phyloP scores from a whole-genome alignment of 208 protist genomes.

The Acanthamoeba lenticulata region DNA sequence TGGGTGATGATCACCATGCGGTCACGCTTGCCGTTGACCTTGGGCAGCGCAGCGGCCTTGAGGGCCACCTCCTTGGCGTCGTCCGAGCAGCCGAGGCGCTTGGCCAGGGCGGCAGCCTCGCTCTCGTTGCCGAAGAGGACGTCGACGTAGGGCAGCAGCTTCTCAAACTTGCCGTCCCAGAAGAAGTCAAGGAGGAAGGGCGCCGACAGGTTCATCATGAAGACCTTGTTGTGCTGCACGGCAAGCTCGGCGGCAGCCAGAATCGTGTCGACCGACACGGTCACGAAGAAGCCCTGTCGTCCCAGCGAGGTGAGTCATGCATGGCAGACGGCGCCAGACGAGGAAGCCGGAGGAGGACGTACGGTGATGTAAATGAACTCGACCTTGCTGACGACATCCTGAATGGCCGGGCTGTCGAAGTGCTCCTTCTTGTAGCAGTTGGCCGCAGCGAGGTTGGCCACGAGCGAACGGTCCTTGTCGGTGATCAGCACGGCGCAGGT shows the following conservation, averaged over 20 bases:
- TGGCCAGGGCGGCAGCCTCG: slow-evolving; percentile 92
- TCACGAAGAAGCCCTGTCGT: slow-evolving; percentile 94
- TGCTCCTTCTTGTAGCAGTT: slow-evolving; percentile 95
- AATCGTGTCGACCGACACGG: slow-evolving; percentile 92
- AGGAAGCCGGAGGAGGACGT: background rate
- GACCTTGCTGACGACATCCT: slow-evolving; percentile 81
- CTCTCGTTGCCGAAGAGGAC: slow-evolving; percentile 96
- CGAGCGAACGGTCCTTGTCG: slow-evolving; percentile 94
- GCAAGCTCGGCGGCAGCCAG: slow-evolving; percentile 91
- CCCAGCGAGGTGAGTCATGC: slow-evolving; percentile 90
- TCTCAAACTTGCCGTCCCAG: slow-evolving; percentile 88
- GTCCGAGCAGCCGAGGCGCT: slow-evolving; percentile 85
- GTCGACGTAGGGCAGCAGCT: slow-evolving; percentile 94
- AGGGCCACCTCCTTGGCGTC: slow-evolving; percentile 91
- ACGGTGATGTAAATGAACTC: slow-evolving; percentile 79
- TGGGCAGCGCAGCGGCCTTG: slow-evolving; percentile 87
- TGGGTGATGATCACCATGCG: slow-evolving; percentile 96
- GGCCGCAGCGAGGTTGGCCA: slow-evolving; percentile 97
- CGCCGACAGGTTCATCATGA: slow-evolving; percentile 96
- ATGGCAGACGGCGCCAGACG: too few species aligned
- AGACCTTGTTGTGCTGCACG: slow-evolving; percentile 89
- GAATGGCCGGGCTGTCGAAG: slow-evolving; percentile 85
- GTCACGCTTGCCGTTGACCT: slow-evolving; percentile 86
- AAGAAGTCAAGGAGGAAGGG: slow-evolving; percentile 97
- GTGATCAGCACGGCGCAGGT: slow-evolving; percentile 97